Evolutionary conservation across 2,329 filamentous ascomycete species (phyloP).

Genomic region (Onygenales sp.): DNA sequence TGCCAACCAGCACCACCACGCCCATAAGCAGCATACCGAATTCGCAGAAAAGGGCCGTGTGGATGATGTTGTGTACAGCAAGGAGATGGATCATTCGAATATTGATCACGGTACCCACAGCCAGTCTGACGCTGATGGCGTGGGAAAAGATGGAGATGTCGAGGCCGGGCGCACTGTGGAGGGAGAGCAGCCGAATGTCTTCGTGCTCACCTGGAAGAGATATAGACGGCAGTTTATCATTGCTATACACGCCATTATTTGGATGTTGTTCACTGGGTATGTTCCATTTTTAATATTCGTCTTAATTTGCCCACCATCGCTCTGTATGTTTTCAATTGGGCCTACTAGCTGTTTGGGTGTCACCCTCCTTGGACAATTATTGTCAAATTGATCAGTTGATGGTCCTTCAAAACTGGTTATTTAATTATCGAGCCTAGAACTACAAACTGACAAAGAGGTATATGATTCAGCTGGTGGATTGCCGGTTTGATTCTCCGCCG

Average conservation of each 20-base stretch:
- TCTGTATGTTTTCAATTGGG: not conserved
- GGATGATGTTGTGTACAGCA: conserved; percentile 15
- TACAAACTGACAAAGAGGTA: not conserved
- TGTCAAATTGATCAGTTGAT: not conserved
- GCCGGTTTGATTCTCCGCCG: conserved; percentile 63
- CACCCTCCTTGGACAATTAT: no score
- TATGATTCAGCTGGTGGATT: conserved; percentile 59
- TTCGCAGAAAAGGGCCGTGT: not conserved
- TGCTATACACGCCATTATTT: conserved; percentile 39
- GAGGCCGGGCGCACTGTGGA: conserved; percentile 34
- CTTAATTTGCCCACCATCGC: not conserved
- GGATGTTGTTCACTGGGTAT: conserved; percentile 45
- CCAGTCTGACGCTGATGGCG: conserved; percentile 13
- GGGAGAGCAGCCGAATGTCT: conserved; percentile 12
- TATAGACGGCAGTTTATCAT: conserved; percentile 24
- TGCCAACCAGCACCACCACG: conserved; percentile 3
- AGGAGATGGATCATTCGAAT: conserved; percentile 32
- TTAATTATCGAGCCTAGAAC: not conserved
- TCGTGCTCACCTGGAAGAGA: conserved; percentile 17
- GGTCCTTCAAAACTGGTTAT: not conserved
- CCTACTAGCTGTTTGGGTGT: no score
- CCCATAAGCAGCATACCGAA: not conserved
- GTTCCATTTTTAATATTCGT: not conserved
- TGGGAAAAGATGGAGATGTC: conserved; percentile 23
- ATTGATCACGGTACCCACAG: conserved; percentile 29